Evolutionary conservation across 768 basidiomycete genomes (phyloP), one percentile per base, ranked within the genome.

Genomic region (Naganishia antarctica): DNA sequence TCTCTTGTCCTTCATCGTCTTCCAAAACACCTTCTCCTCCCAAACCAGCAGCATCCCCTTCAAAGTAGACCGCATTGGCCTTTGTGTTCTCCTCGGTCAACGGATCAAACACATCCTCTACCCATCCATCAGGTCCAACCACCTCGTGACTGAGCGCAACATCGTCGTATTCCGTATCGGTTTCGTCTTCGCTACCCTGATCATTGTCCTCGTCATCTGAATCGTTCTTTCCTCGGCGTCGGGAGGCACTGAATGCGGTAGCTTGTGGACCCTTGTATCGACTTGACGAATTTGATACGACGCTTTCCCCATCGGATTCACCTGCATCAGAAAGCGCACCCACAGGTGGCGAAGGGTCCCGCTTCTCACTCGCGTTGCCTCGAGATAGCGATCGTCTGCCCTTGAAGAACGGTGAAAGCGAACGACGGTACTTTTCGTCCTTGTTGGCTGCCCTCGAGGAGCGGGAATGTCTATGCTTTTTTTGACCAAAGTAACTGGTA

Each of bases 1-100:
- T 80, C 60, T 87, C 87, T 47, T 76, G 76, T 1, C 75, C 75
- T 60, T 69, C 73, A 23, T 51, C 66, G 32, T 74, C 74, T 29
- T 61, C 63, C 47, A 57, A 40, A 16, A 48, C 28, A 53, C 61
- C 63, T 37, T 48, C 61, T 21, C 71, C 73, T 6, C 70, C 71
- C n/a, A 71, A 60, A 26, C 70, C 72, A 2, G 70, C 73, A 7
- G 73, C 71, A 53, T 71, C 74, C 44, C 74, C 74, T 45, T 74
- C 73, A 37, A 68, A 73, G 64, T 72, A 76, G 41, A 74, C 69
- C 0, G 76, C 75, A 71, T 93, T 93, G 68, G 82, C 85, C 76
- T 90, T 88, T 0, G 92, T 94, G 76, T 97, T 97, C 69, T 84
- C 82, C 75, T 88, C 87, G 0, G 92, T 97, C 69, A 88, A 80